These are phyloP conservation scores for Zalaria sp. DNA, from an alignment of 2,329 filamentous ascomycete species.

Conservation along the genomic window DNA sequence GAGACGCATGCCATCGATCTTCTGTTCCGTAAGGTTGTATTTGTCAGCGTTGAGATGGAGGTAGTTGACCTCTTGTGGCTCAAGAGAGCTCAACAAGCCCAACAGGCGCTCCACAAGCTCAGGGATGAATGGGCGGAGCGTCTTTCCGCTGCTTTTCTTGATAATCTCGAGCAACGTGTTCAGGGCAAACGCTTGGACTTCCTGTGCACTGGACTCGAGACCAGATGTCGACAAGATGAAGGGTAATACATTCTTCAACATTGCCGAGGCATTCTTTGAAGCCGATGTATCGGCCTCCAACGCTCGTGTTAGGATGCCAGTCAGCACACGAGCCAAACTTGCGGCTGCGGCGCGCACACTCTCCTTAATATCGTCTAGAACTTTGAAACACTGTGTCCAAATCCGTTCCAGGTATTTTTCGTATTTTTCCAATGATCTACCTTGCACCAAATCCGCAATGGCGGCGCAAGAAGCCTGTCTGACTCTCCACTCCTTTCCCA, in stretches of 20 bases:
- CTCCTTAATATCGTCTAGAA: conserved; percentile 91
- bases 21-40: conserved; percentile 72
- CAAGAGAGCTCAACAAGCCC: conserved; percentile 70
- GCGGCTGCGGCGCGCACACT: conserved; percentile 72
- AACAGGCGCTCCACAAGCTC: conserved; percentile 70
- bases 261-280: conserved; percentile 52
- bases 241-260: conserved; percentile 77
- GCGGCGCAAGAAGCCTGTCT: conserved; percentile 86
- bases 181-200: conserved; percentile 71
- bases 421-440: conserved; percentile 53
- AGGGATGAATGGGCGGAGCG: conserved; percentile 67
- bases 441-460: conserved; percentile 75
- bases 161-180: conserved; percentile 75
- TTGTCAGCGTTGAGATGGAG: conserved; percentile 76
- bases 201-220: conserved; percentile 75
- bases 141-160: conserved; percentile 67
- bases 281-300: conserved; percentile 64
- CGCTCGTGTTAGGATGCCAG: conserved; percentile 71
- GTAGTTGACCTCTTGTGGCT: conserved; percentile 83
- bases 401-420: conserved; percentile 74
- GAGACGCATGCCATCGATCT: conserved; percentile 78
- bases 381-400: conserved; percentile 75
- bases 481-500: conserved; percentile 87
- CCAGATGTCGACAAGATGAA: conserved; percentile 83
- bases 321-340: conserved; percentile 69